These are phyloP conservation scores for Aspergillus fischeri DNA, from an alignment of 2,329 filamentous ascomycete species.

Conservation along the genomic window DNA sequence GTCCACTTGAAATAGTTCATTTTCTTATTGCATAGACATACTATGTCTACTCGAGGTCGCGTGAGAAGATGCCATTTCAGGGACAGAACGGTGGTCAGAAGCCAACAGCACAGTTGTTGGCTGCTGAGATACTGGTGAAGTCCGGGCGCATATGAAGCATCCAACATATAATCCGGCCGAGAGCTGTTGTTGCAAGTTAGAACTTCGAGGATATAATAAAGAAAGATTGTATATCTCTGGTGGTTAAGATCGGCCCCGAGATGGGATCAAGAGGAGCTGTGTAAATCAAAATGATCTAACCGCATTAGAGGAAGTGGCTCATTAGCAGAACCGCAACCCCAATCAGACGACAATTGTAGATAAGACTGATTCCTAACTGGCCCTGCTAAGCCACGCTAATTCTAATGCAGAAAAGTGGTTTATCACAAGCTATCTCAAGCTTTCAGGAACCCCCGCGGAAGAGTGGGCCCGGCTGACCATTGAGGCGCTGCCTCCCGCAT, in stretches of 20 bases:
- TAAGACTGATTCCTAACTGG: neutral
- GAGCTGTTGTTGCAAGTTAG: neutral
- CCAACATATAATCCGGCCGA: neutral
- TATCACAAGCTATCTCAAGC: constrained; percentile 5
- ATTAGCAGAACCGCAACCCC: neutral
- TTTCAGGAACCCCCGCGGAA: constrained; percentile 6
- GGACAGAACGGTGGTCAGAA: neutral
- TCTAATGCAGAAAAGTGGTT: neutral
- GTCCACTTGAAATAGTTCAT: too few species aligned
- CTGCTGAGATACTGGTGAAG: neutral
- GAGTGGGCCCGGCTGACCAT: neutral
- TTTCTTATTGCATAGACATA: neutral
- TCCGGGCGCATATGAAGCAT: neutral
- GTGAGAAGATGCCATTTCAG: neutral
- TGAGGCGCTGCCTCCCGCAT: neutral
- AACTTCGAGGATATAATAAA: too few species aligned
- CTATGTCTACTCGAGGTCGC: neutral
- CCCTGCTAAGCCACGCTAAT: neutral
- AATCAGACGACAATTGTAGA: neutral
- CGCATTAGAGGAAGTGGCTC: neutral
- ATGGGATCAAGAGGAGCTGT: too few species aligned
- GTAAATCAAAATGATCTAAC: neutral
- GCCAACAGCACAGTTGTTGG: neutral
- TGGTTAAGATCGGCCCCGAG: too few species aligned
- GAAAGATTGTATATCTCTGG: too few species aligned